Evolutionary conservation across 495 filamentous ascomycete genomes (phyloP).

Genomic region (Paragyromitra xinjiangensis): DNA sequence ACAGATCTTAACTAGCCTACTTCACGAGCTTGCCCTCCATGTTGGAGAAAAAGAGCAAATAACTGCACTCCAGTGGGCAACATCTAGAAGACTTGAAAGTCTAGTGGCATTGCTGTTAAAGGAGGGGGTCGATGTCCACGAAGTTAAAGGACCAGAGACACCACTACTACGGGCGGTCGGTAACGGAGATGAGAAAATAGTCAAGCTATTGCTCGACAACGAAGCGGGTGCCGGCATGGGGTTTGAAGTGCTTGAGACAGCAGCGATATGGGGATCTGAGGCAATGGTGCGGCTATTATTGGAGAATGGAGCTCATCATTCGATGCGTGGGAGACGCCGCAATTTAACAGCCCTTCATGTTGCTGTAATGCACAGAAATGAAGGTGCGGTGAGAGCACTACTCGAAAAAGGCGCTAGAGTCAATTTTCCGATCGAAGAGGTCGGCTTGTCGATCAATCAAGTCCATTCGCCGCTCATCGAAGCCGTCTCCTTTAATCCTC

Average conservation of each 20-base stretch:
- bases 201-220: not conserved
- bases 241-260: not conserved
- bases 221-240: not conserved
- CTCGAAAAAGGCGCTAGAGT: not conserved
- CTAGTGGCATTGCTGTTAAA: not conserved
- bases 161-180: not conserved
- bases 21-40: not conserved
- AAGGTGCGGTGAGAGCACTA: not conserved
- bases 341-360: not conserved
- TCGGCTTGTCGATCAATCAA: no score
- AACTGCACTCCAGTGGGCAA: not conserved
- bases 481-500: not conserved
- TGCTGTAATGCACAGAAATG: not conserved
- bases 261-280: not conserved
- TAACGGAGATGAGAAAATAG: not conserved
- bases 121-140: not conserved
- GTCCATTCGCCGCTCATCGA: not conserved
- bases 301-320: not conserved
- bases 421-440: not conserved
- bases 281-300: not conserved
- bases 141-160: not conserved
- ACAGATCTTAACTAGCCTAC: not conserved
- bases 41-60: not conserved
- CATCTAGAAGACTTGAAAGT: not conserved
- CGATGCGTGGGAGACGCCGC: not conserved